Evolutionary conservation across 345 rosid species (phyloP), one percentile per base, ranked within the genome.

Genomic region (Mangifera indica): DNA sequence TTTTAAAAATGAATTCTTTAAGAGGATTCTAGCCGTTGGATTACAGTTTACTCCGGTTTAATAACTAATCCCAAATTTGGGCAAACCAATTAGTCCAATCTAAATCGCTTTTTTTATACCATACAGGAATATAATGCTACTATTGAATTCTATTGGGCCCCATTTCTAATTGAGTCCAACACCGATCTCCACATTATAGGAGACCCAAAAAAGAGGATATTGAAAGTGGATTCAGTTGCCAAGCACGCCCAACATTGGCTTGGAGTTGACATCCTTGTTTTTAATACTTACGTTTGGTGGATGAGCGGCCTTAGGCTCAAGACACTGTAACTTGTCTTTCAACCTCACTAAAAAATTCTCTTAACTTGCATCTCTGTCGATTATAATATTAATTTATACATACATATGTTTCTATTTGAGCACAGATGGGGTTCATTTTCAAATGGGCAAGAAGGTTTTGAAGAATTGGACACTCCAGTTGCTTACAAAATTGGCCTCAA

Each of bases 241-340:
- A 91, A 81, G 74, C 87, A 91, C 59, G 86, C 91, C 15, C 81
- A 79, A 60, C 66, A 77, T 72, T 95, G 98, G 99, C 84, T 78
- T 42, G 87, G 90, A 62, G 96, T 87, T 0, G 98, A 95, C 79
- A 83, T 91, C 64, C 75, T 95, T 7, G 88, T 87, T 6, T 95
- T 95, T 75, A 95, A 95, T 83, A 88, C 91, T 17, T 95, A 95
- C 42, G 90, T 95, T 37, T 95, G 99, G 99, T 95, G 99, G 99
- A 95, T 91, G 97, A 91, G 80, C 76, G 92, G 95, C 21, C 71
- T 80, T 45, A 70, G 67, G 26, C 83, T 89, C 81, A 95, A 88
- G 70, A 75, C 96, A 24, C 78, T 95, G 90, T 95, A 75, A 87
- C 5, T 22, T 22, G 1, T 40, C 67, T 26, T 8, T 13, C 37